Evolutionary conservation across 208 protist genomes (phyloP).

Genomic region (Wallacemonas rigidus): DNA sequence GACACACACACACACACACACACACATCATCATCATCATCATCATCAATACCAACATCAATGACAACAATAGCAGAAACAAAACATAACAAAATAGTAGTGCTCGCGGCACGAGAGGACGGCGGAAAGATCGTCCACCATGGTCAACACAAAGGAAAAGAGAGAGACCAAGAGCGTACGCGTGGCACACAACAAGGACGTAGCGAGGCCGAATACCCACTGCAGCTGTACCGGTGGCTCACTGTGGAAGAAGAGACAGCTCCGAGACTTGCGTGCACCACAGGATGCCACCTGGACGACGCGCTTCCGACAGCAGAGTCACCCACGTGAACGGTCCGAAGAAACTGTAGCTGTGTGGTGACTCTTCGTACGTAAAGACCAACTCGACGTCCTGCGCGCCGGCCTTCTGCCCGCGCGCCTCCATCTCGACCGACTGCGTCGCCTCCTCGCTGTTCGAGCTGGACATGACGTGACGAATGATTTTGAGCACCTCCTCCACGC

Average conservation of each 20-base stretch:
- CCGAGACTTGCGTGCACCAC: conserved; percentile 44
- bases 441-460: neutral
- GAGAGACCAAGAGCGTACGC: too few relatives aligned
- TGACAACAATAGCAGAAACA: too few relatives aligned
- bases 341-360: conserved; percentile 80
- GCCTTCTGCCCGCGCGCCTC: neutral
- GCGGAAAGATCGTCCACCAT: too few relatives aligned
- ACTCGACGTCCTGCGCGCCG: conserved; percentile 26
- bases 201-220: too few relatives aligned
- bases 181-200: too few relatives aligned
- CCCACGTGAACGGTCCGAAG: conserved; percentile 86
- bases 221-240: neutral
- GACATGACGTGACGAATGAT: conserved; percentile 18
- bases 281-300: conserved; percentile 57
- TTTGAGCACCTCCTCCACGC: conserved; percentile 4
- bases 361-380: conserved; percentile 82
- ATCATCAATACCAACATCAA: too few relatives aligned
- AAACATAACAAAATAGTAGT: too few relatives aligned
- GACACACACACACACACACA: neutral
- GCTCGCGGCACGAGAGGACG: too few relatives aligned
- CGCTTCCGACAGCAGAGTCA: conserved; percentile 58
- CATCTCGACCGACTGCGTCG: neutral
- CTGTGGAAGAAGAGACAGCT: conserved; percentile 53
- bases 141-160: too few relatives aligned
- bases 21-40: neutral